phyloP scores from a whole-genome alignment of 352 stramenopile species.

The Phytophthora boehmeriae region DNA sequence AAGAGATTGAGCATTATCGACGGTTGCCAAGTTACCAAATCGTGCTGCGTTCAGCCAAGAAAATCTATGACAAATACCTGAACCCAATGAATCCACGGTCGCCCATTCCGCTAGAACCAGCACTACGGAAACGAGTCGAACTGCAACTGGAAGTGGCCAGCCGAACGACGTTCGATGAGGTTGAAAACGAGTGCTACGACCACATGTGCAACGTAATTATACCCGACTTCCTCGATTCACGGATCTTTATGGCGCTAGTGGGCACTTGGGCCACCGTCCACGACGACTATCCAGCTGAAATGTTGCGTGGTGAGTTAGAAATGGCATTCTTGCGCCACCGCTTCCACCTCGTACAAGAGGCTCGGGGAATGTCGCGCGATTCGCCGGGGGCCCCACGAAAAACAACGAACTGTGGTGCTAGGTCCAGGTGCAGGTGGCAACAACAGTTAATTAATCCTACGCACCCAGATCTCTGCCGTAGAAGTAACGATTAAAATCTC shows the following conservation, averaged over 20 bases:
- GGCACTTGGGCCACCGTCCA: constrained; percentile 78
- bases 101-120: constrained; percentile 55
- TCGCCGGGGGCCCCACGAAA: constrained; percentile 47
- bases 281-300: constrained; percentile 76
- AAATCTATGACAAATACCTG: constrained; percentile 89
- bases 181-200: constrained; percentile 77
- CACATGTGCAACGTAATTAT: constrained; percentile 78
- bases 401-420: constrained; percentile 6
- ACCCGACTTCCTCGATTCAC: constrained; percentile 82
- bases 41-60: constrained; percentile 78
- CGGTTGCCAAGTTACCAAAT: constrained; percentile 85
- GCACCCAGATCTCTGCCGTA: background rate
- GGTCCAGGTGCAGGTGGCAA: background rate
- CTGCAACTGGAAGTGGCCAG: constrained; percentile 65
- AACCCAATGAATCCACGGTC: constrained; percentile 61
- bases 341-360: constrained; percentile 81
- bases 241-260: constrained; percentile 86
- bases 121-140: constrained; percentile 54
- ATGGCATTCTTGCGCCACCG: constrained; percentile 83
- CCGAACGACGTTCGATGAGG: constrained; percentile 76
- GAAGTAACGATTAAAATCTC: background rate
- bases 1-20: constrained; percentile 86
- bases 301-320: constrained; percentile 80
- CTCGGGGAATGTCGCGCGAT: constrained; percentile 62
- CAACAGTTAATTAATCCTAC: background rate